A percentile compares a stretch with the other conserved stretches of the same genome.
phyloP scores from a whole-genome alignment of 306 rosid species.

The Rubus idaeus region DNA sequence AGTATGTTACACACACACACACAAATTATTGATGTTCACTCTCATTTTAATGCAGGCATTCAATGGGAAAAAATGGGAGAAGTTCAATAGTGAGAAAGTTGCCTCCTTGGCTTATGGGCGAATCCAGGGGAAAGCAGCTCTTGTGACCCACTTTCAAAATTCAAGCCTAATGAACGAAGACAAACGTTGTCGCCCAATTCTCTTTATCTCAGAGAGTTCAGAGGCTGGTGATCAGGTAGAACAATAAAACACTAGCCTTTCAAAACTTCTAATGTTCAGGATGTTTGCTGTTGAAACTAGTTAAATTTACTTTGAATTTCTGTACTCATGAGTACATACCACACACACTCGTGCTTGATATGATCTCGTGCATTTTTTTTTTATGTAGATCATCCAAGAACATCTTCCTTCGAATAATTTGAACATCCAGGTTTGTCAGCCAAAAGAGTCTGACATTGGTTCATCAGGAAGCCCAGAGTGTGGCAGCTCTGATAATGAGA shows the following conservation, averaged over 20 bases:
- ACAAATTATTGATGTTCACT: background rate
- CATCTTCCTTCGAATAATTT: conserved; percentile 61
- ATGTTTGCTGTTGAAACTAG: background rate
- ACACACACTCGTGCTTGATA: background rate
- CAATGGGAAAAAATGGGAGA: conserved; percentile 94
- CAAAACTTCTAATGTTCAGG: background rate
- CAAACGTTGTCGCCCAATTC: conserved; percentile 88
- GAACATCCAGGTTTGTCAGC: conserved; percentile 39
- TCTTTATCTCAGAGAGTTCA: conserved; percentile 81
- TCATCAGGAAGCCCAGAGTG: conserved; percentile 38
- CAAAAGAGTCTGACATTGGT: conserved; percentile 42
- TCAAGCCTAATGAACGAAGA: conserved; percentile 95
- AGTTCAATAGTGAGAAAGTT: conserved; percentile 86
- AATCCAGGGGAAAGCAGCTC: conserved; percentile 92
- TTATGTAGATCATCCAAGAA: conserved; percentile 54
- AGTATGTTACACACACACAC: conserved; percentile 6
- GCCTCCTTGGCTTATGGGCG: conserved; percentile 90
- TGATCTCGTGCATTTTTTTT: conserved; percentile 7
- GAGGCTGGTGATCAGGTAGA: conserved; percentile 70
- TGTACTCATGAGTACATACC: background rate
- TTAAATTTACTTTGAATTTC: background rate
- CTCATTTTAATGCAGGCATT: conserved; percentile 57
- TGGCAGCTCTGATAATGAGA: conserved; percentile 30
- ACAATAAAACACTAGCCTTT: background rate
- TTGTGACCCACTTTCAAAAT: conserved; percentile 88